A percentile compares a stretch with the other conserved stretches of the same genome.
Evolutionary conservation across 768 basidiomycete species (phyloP).

Genomic region (Naematelia aurantialba): DNA sequence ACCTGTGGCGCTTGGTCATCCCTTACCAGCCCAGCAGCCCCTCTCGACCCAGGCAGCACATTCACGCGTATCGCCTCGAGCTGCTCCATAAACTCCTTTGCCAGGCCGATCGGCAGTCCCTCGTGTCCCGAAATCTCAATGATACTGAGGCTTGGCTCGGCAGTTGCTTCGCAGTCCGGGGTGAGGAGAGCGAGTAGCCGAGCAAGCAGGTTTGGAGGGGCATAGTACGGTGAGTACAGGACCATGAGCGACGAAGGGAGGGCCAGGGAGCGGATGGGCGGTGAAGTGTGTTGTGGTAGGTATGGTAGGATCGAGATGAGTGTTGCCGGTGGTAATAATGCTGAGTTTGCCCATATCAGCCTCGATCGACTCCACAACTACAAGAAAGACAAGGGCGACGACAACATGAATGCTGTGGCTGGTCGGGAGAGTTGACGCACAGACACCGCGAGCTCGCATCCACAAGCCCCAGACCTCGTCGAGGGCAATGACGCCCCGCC

Average conservation of each 20-base stretch:
- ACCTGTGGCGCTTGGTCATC: constrained; percentile 61
- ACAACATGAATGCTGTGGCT: background rate
- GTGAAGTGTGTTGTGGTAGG: constrained; percentile 63
- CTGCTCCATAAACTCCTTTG: constrained; percentile 70
- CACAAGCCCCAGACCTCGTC: constrained; percentile 95
- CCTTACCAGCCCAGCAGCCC: constrained; percentile 56
- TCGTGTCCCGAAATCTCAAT: constrained; percentile 71
- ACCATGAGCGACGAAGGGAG: constrained; percentile 74
- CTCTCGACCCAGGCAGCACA: background rate
- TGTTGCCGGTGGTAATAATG: constrained; percentile 82
- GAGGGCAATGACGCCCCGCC: constrained; percentile 73
- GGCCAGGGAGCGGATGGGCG: constrained; percentile 63
- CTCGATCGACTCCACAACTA: background rate
- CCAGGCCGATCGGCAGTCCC: constrained; percentile 66
- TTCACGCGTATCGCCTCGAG: constrained; percentile 62
- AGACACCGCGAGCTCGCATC: constrained; percentile 88
- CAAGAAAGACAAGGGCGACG: background rate
- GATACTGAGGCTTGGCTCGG: constrained; percentile 53
- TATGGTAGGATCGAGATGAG: constrained; percentile 71
- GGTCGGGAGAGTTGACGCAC: constrained; percentile 54
- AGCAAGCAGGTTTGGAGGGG: constrained; percentile 63
- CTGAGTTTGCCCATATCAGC: constrained; percentile 51
- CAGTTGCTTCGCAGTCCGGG: constrained; percentile 23
- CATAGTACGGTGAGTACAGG: constrained; percentile 76
- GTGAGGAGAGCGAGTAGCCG: constrained; percentile 55